Percentiles rank a stretch among this genome's conserved stretches.
Conservation (phyloP, 169 alveolate genomes). For the Plasmodium gallinaceum region DNA sequence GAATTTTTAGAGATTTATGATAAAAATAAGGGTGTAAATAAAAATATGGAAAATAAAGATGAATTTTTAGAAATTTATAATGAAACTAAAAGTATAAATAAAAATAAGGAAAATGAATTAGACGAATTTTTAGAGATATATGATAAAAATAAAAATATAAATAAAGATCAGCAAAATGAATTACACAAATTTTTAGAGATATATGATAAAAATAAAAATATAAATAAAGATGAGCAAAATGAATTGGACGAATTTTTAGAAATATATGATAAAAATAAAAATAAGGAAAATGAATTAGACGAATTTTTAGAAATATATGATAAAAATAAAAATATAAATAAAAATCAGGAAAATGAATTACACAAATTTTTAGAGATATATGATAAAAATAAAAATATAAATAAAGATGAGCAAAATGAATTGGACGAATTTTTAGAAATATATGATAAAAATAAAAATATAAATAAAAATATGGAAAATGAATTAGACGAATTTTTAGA, state of each 20-base stretch:
- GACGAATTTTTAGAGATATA: slow-evolving; percentile 51
- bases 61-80: slow-evolving; percentile 48
- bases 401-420: neutral
- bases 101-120: neutral
- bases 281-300: slow-evolving; percentile 1
- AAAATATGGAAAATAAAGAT: slow-evolving; percentile 7
- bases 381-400: slow-evolving; percentile 17
- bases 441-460: slow-evolving; percentile 1
- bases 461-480: neutral
- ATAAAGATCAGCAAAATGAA: neutral
- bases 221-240: neutral
- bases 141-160: slow-evolving; percentile 12
- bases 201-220: neutral
- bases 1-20: slow-evolving; percentile 37
- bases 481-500: slow-evolving; percentile 34
- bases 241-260: slow-evolving; percentile 14
- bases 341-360: slow-evolving; percentile 12
- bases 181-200: slow-evolving; percentile 17
- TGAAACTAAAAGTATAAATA: neutral
- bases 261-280: neutral
- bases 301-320: slow-evolving; percentile 60
- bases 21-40: neutral
- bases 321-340: slow-evolving; percentile 15
- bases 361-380: slow-evolving; percentile 37
- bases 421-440: slow-evolving; percentile 41